Evolutionary conservation across 2,329 filamentous ascomycete genomes (phyloP).

Genomic region (Nemania abortiva): DNA sequence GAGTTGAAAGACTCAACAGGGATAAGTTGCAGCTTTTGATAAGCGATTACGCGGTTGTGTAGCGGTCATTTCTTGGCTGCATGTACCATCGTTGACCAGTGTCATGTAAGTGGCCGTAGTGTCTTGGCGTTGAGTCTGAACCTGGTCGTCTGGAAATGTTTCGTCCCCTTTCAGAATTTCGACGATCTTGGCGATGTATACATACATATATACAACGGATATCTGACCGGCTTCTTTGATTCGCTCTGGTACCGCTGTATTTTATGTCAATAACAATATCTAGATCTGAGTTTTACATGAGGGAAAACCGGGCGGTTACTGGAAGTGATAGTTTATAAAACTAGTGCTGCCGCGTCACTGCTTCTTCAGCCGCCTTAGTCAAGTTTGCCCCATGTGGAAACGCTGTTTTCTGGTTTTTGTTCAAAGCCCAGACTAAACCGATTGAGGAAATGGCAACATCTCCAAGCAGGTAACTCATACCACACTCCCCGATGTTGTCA

Average conservation of each 20-base stretch:
- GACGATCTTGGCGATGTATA: background rate
- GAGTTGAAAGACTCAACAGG: conserved; percentile 14
- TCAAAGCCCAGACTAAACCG: conserved; percentile 1
- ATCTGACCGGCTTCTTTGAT: background rate
- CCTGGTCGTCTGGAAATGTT: background rate
- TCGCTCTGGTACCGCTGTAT: background rate
- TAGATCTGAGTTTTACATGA: background rate
- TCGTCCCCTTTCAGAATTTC: background rate
- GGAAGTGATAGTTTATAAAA: background rate
- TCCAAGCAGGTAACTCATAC: background rate
- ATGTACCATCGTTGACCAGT: conserved; percentile 1
- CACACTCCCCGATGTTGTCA: too few relatives aligned
- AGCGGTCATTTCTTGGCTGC: background rate
- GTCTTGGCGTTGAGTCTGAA: conserved; percentile 12
- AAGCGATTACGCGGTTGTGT: conserved; percentile 22
- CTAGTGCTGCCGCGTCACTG: conserved; percentile 27
- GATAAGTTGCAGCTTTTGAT: conserved; percentile 7
- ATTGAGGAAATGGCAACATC: background rate
- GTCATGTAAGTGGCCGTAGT: background rate
- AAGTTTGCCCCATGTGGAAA: background rate
- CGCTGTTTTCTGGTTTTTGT: background rate
- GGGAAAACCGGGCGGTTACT: conserved; percentile 1
- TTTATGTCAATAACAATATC: background rate
- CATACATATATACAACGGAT: background rate
- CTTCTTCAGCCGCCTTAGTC: background rate